Percentiles rank a stretch among this genome's conserved stretches.
These are phyloP conservation scores for Erigeron canadensis DNA, from an alignment of 129 eudicot species.

Conservation along the genomic window DNA sequence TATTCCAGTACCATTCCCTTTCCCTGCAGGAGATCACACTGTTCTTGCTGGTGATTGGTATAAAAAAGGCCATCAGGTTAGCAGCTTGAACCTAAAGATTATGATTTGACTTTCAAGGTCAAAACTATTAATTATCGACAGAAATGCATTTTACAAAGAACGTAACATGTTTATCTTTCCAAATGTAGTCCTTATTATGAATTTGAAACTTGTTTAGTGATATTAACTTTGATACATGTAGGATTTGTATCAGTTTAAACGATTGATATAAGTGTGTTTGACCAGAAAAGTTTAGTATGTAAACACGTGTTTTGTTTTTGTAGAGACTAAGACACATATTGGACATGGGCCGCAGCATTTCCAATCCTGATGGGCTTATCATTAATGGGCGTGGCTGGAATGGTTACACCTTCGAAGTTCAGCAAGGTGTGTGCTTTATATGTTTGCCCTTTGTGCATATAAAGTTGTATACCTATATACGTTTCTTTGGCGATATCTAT, in stretches of 20 bases:
- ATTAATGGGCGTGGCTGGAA: slow-evolving; percentile 98
- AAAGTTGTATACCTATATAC: neutral
- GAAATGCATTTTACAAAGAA: neutral
- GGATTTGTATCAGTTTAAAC: neutral
- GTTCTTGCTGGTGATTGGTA: slow-evolving; percentile 94
- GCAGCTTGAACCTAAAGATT: slow-evolving; percentile 34
- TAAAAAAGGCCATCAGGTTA: slow-evolving; percentile 82
- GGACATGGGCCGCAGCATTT: slow-evolving; percentile 74
- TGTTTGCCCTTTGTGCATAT: neutral
- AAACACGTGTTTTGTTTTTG: slow-evolving; percentile 16
- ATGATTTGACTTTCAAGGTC: slow-evolving; percentile 6
- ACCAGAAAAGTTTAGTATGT: neutral
- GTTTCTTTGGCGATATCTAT: too few species aligned
- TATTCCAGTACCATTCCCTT: slow-evolving; percentile 93
- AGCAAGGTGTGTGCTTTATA: slow-evolving; percentile 48
- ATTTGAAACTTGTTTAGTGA: neutral
- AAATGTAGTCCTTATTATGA: neutral
- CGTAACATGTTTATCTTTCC: neutral
- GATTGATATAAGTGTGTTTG: neutral
- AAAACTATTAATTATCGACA: neutral
- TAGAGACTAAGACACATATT: slow-evolving; percentile 65
- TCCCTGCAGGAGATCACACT: slow-evolving; percentile 86
- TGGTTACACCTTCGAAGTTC: slow-evolving; percentile 75
- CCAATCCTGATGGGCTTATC: slow-evolving; percentile 80
- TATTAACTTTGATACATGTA: neutral